phyloP scores from a whole-genome alignment of 2,329 filamentous ascomycete species.

The Scedosporium dehoogii region DNA sequence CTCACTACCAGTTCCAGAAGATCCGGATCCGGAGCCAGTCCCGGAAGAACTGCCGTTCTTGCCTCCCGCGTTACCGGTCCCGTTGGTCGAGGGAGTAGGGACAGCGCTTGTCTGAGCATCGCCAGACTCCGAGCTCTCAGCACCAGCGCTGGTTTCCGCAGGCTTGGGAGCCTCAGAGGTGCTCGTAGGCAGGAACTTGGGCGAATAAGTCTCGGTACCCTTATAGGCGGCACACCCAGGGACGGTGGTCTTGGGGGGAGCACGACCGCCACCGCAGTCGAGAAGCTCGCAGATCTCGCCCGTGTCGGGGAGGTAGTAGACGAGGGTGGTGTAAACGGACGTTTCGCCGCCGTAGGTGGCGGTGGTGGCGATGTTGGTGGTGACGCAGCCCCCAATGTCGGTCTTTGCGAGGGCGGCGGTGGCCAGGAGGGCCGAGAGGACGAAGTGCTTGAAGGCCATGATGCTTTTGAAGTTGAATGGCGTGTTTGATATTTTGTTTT shows the following conservation, averaged over 20 bases:
- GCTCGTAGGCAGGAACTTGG: constrained; percentile 29
- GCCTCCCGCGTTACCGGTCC: not conserved
- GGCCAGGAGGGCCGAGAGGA: constrained; percentile 19
- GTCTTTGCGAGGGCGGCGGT: constrained; percentile 30
- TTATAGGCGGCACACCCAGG: constrained; percentile 49
- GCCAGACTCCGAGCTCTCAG: not conserved
- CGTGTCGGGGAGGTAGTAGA: constrained; percentile 53
- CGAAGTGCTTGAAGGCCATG: constrained; percentile 14
- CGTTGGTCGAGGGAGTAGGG: not conserved
- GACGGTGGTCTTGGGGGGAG: constrained; percentile 51
- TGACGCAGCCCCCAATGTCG: constrained; percentile 34
- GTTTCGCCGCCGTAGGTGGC: constrained; percentile 20
- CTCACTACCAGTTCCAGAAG: not conserved
- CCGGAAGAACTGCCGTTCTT: not conserved
- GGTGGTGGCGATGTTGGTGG: constrained; percentile 20
- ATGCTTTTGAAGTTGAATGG: not conserved
- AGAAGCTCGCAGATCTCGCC: constrained; percentile 55
- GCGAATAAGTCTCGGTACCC: constrained; percentile 45
- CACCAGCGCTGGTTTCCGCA: not conserved
- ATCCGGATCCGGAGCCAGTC: not conserved
- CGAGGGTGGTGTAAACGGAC: constrained; percentile 31
- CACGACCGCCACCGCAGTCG: constrained; percentile 59
- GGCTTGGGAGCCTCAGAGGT: not conserved
- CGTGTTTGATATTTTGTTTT: not conserved
- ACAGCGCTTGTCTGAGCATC: not conserved